Evolutionary conservation across 1,139 yeast genomes (phyloP).

Genomic region (Hansenula sp.): DNA sequence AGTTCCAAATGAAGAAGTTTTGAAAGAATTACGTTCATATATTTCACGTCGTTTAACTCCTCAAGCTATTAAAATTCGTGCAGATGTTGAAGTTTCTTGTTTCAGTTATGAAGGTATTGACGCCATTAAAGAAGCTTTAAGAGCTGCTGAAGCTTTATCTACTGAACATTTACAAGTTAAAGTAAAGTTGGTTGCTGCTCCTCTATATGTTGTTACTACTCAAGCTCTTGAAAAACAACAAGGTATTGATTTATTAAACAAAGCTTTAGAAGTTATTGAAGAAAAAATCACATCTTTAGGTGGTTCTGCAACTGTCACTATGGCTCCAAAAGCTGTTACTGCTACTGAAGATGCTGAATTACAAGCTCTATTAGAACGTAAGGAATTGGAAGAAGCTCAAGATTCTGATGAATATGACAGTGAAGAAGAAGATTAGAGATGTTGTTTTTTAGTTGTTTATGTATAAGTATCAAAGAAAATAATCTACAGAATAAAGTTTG

Average conservation of each 20-base stretch:
- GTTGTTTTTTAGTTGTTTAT: background rate
- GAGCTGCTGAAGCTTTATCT: slow-evolving; percentile 79
- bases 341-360: slow-evolving; percentile 98
- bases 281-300: slow-evolving; percentile 67
- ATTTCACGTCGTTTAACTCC: slow-evolving; percentile 94
- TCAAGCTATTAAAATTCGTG: slow-evolving; percentile 95
- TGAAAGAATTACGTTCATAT: slow-evolving; percentile 78
- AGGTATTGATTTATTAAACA: slow-evolving; percentile 74
- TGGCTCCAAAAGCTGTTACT: slow-evolving; percentile 99
- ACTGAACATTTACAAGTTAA: slow-evolving; percentile 84
- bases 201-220: slow-evolving; percentile 88
- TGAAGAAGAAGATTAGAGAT: slow-evolving; percentile 25
- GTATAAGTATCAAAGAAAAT: background rate
- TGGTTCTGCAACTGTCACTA: slow-evolving; percentile 87
- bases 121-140: slow-evolving; percentile 87
- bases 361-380: slow-evolving; percentile 83
- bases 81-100: slow-evolving; percentile 96
- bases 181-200: slow-evolving; percentile 96
- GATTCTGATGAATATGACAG: slow-evolving; percentile 47
- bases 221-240: slow-evolving; percentile 88
- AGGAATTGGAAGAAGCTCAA: slow-evolving; percentile 60
- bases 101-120: slow-evolving; percentile 97
- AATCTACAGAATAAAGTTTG: too few species aligned
- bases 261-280: slow-evolving; percentile 74
- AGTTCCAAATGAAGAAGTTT: slow-evolving; percentile 56